Base-by-base conservation (phyloP, 805 yeast genomes). In the Ogataea zsoltii region DNA sequence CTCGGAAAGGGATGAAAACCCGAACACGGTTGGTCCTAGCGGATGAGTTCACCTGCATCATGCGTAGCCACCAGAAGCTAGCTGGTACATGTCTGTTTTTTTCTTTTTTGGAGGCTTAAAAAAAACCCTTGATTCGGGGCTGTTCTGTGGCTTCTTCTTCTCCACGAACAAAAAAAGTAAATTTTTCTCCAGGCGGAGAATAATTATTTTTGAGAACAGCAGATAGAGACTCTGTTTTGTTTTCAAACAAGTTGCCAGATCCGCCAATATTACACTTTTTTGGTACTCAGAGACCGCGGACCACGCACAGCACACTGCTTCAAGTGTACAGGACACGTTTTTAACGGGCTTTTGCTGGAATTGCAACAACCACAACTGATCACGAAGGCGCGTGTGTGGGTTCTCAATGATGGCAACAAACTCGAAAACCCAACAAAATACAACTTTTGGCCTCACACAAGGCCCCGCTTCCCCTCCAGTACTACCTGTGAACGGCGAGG, bases 351-450 rank as follows among this genome's bases (percentile, higher is more conserved):
- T 28, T 18, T 18, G 14, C 29, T 9, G 19, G 18, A 23, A 35
- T 19, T 35, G 16, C 30, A 35, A 18, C 38, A 28, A 35, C 17
- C 29, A 35, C 21, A 12, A 35, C 17, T 35, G 30, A 15, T 19
- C 19, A 26, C 14, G 26, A 26, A 37, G 32, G 32, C 40, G 40
- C 25, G 40, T 37, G 25, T 28, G 12, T 17, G 32, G 40, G 31
- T 37, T 18, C 25, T 21, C 9, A 32, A 37, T 37, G 40, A 37
- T 28, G 40, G 40, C 40, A 16, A 28, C 40, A 25, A 37, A 37
- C 16, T 17, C 32, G 9, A 37, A 37, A 28, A 16, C 33, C 40
- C 40, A 37, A 23, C 40, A 37, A 12, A 28, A 28, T 21, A 37
- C 32, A 9, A 16, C 31, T 17, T 28, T 37, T 26, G 40, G 40